Percentiles rank a stretch among this genome's conserved stretches.
These are phyloP conservation scores for Choanephora cucurbitarum DNA, from an alignment of 371 early-diverging fungal genomes.

Conservation along the genomic window DNA sequence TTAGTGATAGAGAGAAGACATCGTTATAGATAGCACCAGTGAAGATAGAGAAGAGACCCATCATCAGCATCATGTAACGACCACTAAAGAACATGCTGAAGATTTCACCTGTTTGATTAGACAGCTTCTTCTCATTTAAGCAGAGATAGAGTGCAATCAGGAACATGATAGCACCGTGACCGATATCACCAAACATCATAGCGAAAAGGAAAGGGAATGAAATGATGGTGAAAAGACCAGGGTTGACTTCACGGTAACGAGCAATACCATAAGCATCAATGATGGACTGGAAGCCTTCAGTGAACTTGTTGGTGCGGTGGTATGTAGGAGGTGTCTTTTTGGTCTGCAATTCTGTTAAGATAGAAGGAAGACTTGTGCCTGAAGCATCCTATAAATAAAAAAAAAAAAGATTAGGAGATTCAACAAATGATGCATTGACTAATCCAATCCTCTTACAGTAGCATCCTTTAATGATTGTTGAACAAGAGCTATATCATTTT, in stretches of 20 bases:
- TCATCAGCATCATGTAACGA: slow-evolving; percentile 96
- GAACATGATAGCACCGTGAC: slow-evolving; percentile 94
- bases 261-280: slow-evolving; percentile 99
- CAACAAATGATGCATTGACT: too few relatives aligned
- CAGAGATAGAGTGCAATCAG: slow-evolving; percentile 78
- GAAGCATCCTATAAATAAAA: slow-evolving; percentile 63
- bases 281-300: slow-evolving; percentile 95
- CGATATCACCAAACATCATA: slow-evolving; percentile 99
- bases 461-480: slow-evolving; percentile 84
- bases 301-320: slow-evolving; percentile 96
- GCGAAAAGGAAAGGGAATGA: slow-evolving; percentile 99
- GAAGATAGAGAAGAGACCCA: slow-evolving; percentile 97
- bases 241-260: slow-evolving; percentile 99
- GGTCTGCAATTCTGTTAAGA: slow-evolving; percentile 84
- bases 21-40: slow-evolving; percentile 99
- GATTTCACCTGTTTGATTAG: slow-evolving; percentile 79
- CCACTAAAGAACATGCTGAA: slow-evolving; percentile 93
- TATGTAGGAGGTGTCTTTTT: slow-evolving; percentile 93
- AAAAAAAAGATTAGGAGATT: neutral
- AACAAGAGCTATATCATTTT: slow-evolving; percentile 74
- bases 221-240: slow-evolving; percentile 96
- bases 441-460: too few relatives aligned
- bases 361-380: slow-evolving; percentile 84
- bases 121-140: slow-evolving; percentile 80
- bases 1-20: slow-evolving; percentile 87